A percentile compares a stretch with the other conserved stretches of the same genome.
Conservation (phyloP, 176 grass and related monocot species). For the barley (Hordeum vulgare) region DNA sequence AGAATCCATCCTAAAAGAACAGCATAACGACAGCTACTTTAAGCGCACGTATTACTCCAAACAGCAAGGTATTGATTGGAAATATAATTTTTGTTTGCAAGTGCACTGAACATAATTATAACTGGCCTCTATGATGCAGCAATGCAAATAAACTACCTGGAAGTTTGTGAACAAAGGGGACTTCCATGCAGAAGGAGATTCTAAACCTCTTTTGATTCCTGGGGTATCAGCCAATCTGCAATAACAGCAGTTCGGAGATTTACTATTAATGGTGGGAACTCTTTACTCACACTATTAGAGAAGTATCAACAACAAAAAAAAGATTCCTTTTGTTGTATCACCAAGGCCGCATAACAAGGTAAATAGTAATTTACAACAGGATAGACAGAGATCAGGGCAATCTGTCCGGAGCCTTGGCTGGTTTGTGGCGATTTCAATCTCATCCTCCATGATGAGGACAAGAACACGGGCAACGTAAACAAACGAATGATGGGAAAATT, state of each 20-base stretch:
- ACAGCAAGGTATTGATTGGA: background rate
- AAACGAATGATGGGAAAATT: no score
- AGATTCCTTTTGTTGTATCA: background rate
- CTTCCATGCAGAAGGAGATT: slow-evolving; percentile 97
- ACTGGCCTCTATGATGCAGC: background rate
- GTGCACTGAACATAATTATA: background rate
- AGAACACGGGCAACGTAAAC: no score
- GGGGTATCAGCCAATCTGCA: slow-evolving; percentile 82
- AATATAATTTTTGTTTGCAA: background rate
- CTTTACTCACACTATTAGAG: background rate
- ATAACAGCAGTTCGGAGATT: slow-evolving; percentile 3
- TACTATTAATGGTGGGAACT: background rate
- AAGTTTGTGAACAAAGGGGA: slow-evolving; percentile 64
- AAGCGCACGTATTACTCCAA: background rate
- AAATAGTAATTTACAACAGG: slow-evolving; percentile 1
- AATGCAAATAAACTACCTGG: slow-evolving; percentile 3
- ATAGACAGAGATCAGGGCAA: no score
- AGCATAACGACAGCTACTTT: background rate
- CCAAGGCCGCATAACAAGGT: background rate
- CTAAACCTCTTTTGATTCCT: slow-evolving; percentile 76
- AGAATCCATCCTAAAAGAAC: slow-evolving; percentile 52
- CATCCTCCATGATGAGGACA: no score
- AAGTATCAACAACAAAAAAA: slow-evolving; percentile 9
- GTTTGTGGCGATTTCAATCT: no score
- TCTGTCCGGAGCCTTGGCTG: no score